Conservation (phyloP, 352 stramenopile genomes). For the Phytophthora pinifolia region DNA sequence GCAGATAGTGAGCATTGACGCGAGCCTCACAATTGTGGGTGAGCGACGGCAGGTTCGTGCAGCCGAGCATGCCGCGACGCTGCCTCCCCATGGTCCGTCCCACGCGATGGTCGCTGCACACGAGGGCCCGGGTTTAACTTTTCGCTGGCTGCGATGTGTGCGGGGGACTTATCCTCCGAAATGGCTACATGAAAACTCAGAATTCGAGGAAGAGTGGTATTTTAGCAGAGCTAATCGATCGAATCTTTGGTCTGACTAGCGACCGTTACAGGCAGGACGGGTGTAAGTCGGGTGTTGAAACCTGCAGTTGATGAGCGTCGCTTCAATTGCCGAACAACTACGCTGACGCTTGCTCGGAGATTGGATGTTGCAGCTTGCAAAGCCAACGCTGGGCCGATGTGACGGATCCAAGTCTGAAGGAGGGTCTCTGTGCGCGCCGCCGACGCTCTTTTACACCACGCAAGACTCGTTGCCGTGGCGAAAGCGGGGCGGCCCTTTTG, state of each 20-base stretch:
- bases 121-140: slow-evolving; percentile 7
- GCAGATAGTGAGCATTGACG: slow-evolving; percentile 15
- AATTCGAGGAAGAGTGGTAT: slow-evolving; percentile 16
- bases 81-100: no score
- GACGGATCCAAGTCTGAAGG: slow-evolving; percentile 29
- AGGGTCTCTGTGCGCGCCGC: slow-evolving; percentile 13
- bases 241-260: slow-evolving; percentile 15
- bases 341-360: not conserved
- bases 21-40: slow-evolving; percentile 25
- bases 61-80: slow-evolving; percentile 30
- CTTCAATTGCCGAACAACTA: not conserved
- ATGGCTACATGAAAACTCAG: slow-evolving; percentile 27
- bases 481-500: not conserved
- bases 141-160: slow-evolving; percentile 2
- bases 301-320: not conserved
- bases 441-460: slow-evolving; percentile 27
- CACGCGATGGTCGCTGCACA: no score
- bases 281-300: not conserved
- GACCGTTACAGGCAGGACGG: slow-evolving; percentile 1
- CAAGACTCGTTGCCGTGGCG: slow-evolving; percentile 3
- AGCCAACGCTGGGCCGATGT: not conserved
- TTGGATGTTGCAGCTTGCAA: slow-evolving; percentile 7
- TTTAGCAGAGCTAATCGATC: slow-evolving; percentile 3
- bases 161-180: slow-evolving; percentile 18
- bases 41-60: slow-evolving; percentile 36